phyloP scores from a whole-genome alignment of 2,329 filamentous ascomycete genomes.

The Neodidymelliopsis sp. region DNA sequence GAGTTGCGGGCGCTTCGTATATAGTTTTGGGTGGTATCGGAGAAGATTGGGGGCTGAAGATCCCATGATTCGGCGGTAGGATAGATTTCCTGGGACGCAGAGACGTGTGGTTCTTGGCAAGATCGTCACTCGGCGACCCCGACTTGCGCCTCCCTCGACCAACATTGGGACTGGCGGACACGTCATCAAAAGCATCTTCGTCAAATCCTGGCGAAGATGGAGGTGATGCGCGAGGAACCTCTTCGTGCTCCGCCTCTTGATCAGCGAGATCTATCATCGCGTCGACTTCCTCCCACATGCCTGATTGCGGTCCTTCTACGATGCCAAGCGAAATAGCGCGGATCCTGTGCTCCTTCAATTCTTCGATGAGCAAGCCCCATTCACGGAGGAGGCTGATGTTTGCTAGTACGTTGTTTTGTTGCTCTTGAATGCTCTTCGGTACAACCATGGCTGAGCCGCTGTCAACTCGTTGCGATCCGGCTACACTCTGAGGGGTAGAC shows the following conservation, averaged over 20 bases:
- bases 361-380: conserved; percentile 81
- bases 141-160: conserved; percentile 40
- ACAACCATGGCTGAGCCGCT: conserved; percentile 69
- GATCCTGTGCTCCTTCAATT: conserved; percentile 78
- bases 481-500: conserved; percentile 36
- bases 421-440: conserved; percentile 79
- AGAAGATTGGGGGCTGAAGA: conserved; percentile 46
- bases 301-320: conserved; percentile 64
- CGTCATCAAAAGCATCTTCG: conserved; percentile 65
- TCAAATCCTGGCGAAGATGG: conserved; percentile 66
- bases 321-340: conserved; percentile 74
- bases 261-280: conserved; percentile 86
- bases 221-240: conserved; percentile 59
- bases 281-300: conserved; percentile 81
- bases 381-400: conserved; percentile 86
- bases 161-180: conserved; percentile 49
- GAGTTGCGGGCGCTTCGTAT: conserved; percentile 37
- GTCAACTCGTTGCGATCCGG: conserved; percentile 52
- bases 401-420: conserved; percentile 80
- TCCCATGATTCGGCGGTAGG: conserved; percentile 45
- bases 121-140: conserved; percentile 38
- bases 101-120: conserved; percentile 32
- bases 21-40: conserved; percentile 36
- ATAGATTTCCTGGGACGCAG: conserved; percentile 43
- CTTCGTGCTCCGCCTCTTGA: conserved; percentile 68